Conservation (phyloP, 257 asterid genomes). For the Lycium ferocissimum region DNA sequence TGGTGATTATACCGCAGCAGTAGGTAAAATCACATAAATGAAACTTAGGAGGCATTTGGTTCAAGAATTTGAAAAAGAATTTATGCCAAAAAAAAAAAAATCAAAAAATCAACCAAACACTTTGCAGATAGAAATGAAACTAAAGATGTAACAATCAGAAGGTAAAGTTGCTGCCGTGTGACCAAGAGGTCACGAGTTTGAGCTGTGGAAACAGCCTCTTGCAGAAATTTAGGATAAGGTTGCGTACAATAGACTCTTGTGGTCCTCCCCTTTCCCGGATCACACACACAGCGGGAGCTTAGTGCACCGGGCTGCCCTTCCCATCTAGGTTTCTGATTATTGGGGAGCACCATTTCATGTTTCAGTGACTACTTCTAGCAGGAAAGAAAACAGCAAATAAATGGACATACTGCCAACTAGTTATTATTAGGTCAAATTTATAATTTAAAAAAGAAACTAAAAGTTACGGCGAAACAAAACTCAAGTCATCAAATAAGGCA, state of each 20-base stretch:
- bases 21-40: neutral
- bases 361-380: neutral
- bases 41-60: slow-evolving; percentile 8
- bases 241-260: too few relatives aligned
- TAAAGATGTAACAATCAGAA: neutral
- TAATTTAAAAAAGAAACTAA: neutral
- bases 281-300: too few relatives aligned
- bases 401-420: neutral
- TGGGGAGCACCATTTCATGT: neutral
- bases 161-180: too few relatives aligned
- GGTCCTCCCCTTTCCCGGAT: too few relatives aligned
- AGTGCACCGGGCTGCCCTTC: too few relatives aligned
- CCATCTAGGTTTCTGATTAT: slow-evolving; percentile 11
- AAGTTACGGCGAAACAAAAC: neutral
- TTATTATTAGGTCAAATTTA: neutral
- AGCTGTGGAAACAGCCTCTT: too few relatives aligned
- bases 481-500: neutral
- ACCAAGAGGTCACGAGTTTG: too few relatives aligned
- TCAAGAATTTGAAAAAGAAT: neutral
- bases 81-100: neutral
- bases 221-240: too few relatives aligned
- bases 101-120: neutral
- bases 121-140: slow-evolving; percentile 14
- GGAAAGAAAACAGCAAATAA: neutral
- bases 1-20: neutral